Conservation (phyloP, 2,329 filamentous ascomycete genomes). For the Aspergillus pseudoglaucus region DNA sequence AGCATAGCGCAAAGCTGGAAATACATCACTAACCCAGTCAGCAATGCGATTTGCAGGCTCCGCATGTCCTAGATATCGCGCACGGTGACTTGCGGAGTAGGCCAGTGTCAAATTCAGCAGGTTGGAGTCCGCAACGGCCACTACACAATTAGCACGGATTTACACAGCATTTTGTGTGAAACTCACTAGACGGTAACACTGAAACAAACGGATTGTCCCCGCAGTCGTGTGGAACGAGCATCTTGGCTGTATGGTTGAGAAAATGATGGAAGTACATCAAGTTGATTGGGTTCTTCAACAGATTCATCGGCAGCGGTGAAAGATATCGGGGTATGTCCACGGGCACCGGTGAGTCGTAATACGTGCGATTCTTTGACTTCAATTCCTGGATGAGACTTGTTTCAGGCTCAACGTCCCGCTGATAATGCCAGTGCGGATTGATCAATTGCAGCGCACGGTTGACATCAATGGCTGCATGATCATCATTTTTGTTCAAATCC, state of each 20-base stretch:
- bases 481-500: constrained; percentile 66
- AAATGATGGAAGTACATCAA: constrained; percentile 69
- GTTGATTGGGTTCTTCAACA: constrained; percentile 72
- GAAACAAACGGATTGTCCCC: constrained; percentile 54
- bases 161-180: neutral
- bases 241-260: constrained; percentile 71
- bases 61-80: constrained; percentile 63
- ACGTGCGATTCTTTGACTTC: constrained; percentile 54
- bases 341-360: constrained; percentile 63
- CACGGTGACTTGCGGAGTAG: constrained; percentile 78
- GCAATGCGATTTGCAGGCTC: constrained; percentile 74
- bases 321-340: constrained; percentile 56
- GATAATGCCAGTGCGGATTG: constrained; percentile 9
- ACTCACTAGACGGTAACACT: constrained; percentile 56
- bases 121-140: constrained; percentile 46
- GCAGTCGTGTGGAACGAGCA: constrained; percentile 57
- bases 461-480: constrained; percentile 57
- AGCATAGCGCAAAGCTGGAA: constrained; percentile 61
- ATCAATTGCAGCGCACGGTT: constrained; percentile 34
- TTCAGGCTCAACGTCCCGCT: constrained; percentile 4
- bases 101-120: constrained; percentile 71
- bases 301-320: constrained; percentile 49
- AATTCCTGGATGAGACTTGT: constrained; percentile 25
- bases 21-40: constrained; percentile 66
- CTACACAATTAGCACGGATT: constrained; percentile 44